These are phyloP conservation scores for Daldinia childiae DNA, from an alignment of 495 filamentous ascomycete genomes.

Conservation along the genomic window DNA sequence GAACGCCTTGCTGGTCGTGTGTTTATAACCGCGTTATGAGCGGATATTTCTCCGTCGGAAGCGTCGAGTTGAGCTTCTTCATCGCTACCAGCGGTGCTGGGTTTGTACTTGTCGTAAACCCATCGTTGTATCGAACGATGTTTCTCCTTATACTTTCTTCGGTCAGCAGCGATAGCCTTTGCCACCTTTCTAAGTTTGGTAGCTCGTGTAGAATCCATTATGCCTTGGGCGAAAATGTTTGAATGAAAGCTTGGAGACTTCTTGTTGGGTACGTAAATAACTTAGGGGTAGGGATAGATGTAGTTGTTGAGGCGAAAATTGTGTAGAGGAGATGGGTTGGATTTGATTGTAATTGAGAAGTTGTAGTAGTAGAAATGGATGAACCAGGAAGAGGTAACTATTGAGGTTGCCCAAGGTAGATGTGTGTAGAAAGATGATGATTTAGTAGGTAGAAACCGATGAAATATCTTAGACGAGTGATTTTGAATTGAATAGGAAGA, in stretches of 20 bases:
- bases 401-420: not conserved
- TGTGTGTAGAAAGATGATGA: not conserved
- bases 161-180: constrained; percentile 13
- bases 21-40: not conserved
- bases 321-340: not conserved
- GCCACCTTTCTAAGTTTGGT: constrained; percentile 11
- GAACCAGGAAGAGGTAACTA: not conserved
- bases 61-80: not conserved
- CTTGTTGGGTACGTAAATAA: not conserved
- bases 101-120: constrained; percentile 11
- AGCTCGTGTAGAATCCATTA: not conserved
- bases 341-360: not conserved
- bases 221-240: not conserved
- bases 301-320: not conserved
- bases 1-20: too few species aligned
- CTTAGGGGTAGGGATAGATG: not conserved
- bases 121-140: not conserved
- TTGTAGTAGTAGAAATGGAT: not conserved
- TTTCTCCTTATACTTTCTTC: constrained; percentile 3
- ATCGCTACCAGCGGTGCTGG: not conserved
- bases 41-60: not conserved
- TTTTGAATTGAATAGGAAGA: not conserved
- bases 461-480: not conserved
- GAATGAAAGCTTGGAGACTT: not conserved
- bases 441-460: not conserved